Evolutionary conservation across 106 monocot species (phyloP).

Genomic region (Cymbidium sinense): DNA sequence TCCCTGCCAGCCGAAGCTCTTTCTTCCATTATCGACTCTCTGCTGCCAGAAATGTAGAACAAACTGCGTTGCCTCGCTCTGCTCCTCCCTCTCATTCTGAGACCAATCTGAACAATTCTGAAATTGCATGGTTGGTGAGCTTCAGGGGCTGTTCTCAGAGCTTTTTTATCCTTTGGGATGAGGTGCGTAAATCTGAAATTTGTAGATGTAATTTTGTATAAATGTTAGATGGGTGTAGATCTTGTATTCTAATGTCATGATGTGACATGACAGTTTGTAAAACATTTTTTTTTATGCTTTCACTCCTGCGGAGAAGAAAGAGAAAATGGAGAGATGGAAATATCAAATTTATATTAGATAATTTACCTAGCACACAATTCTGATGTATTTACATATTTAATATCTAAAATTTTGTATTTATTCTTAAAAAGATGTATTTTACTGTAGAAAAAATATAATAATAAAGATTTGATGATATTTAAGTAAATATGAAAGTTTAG

Average conservation of each 20-base stretch:
- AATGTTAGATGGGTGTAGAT: conserved; percentile 2
- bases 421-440: too few species aligned
- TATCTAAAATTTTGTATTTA: too few species aligned
- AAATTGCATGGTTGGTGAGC: too few species aligned
- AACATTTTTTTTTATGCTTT: not conserved
- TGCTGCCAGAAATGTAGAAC: not conserved
- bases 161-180: not conserved
- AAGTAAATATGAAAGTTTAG: too few species aligned
- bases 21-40: conserved; percentile 21
- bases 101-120: not conserved
- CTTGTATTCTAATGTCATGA: conserved; percentile 3
- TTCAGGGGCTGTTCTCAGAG: too few species aligned
- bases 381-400: too few species aligned
- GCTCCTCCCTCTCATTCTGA: not conserved
- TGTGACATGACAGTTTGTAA: not conserved
- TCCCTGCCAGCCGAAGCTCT: conserved; percentile 1
- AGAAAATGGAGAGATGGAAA: too few species aligned
- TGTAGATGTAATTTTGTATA: conserved; percentile 12
- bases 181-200: not conserved
- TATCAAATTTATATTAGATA: too few species aligned
- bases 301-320: not conserved
- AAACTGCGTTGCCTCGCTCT: not conserved
- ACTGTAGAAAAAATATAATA: too few species aligned
- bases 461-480: too few species aligned
- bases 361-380: too few species aligned